Evolutionary conservation across 495 filamentous ascomycete genomes (phyloP).

Genomic region (Aspergillus mulundensis): DNA sequence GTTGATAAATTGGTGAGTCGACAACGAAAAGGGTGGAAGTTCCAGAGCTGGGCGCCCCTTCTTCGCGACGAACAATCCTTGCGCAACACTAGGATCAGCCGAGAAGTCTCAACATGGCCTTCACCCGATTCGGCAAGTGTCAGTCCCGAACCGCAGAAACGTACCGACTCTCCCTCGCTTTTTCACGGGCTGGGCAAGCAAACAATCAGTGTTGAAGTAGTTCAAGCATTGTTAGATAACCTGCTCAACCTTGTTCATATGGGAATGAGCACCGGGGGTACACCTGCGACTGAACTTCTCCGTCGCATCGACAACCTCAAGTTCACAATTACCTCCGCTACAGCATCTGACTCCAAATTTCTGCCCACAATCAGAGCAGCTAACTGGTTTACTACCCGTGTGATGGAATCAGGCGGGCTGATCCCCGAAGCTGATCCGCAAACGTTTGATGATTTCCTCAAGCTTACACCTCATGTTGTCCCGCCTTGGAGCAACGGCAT

Average conservation of each 20-base stretch:
- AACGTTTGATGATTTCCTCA: conserved; percentile 35
- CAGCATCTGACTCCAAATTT: conserved; percentile 12
- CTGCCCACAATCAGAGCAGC: conserved; percentile 30
- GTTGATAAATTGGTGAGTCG: conserved; percentile 37
- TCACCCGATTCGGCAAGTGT: conserved; percentile 21
- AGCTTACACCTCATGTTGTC: conserved; percentile 31
- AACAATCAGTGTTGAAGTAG: conserved; percentile 57
- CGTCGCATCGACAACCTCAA: conserved; percentile 22
- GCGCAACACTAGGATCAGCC: conserved; percentile 31
- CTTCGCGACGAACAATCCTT: conserved; percentile 25
- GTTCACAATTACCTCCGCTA: conserved; percentile 21
- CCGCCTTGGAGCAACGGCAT: conserved; percentile 31
- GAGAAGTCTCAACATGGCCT: conserved; percentile 31
- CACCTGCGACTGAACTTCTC: conserved; percentile 22
- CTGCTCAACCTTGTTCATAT: conserved; percentile 39
- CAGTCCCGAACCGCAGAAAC: conserved; percentile 16
- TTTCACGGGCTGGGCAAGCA: conserved; percentile 44
- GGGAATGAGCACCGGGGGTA: conserved; percentile 27
- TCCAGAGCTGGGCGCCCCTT: conserved; percentile 37
- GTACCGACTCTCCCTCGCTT: conserved; percentile 16
- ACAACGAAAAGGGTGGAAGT: conserved; percentile 35
- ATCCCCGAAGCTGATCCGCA: conserved; percentile 35
- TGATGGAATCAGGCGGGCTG: conserved; percentile 47
- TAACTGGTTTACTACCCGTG: conserved; percentile 48
- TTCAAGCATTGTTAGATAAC: conserved; percentile 49